Conservation (phyloP, 768 basidiomycete genomes). For the Rhodotorula taiwanensis region DNA sequence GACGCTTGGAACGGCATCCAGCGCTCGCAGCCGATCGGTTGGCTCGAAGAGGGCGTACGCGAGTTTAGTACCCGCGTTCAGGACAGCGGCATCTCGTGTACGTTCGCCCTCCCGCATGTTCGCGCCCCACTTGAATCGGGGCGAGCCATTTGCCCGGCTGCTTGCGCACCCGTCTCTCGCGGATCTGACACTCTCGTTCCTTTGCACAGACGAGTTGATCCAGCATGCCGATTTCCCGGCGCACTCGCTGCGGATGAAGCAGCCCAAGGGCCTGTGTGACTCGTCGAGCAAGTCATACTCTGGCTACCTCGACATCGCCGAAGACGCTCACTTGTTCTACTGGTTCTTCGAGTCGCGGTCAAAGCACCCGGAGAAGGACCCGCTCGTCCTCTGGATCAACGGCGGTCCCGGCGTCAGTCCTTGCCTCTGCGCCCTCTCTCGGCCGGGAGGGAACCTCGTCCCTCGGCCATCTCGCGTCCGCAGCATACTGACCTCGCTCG, state of each 20-base stretch:
- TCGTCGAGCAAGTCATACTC: conserved; percentile 69
- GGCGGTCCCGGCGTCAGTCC: neutral
- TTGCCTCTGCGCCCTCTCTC: no score
- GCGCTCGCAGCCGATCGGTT: conserved; percentile 6
- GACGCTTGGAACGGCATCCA: conserved; percentile 10
- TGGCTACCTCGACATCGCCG: conserved; percentile 73
- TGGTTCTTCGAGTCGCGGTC: conserved; percentile 73
- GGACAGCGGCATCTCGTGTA: conserved; percentile 66
- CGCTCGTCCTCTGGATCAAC: conserved; percentile 64
- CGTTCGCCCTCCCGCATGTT: conserved; percentile 41
- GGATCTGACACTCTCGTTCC: neutral
- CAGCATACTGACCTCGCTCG: neutral
- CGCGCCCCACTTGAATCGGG: neutral
- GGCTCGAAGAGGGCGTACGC: conserved; percentile 51
- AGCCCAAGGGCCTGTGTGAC: conserved; percentile 68
- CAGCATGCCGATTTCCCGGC: conserved; percentile 53
- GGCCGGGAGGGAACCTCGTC: no score
- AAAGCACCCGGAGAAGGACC: conserved; percentile 63
- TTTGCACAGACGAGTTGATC: conserved; percentile 58
- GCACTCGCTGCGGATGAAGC: conserved; percentile 55
- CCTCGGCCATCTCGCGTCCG: no score
- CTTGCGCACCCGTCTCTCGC: neutral
- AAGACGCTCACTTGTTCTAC: conserved; percentile 78
- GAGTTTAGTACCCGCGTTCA: conserved; percentile 54
- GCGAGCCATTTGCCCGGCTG: neutral